Base-by-base conservation (phyloP, 2,329 filamentous ascomycete species). In the Xylaria sp. region DNA sequence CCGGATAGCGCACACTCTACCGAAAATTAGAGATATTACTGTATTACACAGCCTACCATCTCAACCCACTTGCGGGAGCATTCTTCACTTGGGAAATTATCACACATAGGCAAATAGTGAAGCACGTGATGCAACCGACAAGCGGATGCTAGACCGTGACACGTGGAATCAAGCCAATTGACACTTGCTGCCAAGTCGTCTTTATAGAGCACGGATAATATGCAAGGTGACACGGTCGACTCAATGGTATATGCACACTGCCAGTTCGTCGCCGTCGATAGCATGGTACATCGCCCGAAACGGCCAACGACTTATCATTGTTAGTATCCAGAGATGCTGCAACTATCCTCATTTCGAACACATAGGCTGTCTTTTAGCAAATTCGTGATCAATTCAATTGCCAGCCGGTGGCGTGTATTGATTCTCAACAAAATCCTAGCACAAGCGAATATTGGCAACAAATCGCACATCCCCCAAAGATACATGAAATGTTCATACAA, bases 401-500 rank as follows among this genome's bases (percentile, higher is more conserved):
- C 53, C 46, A 59, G 33, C 62, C 62, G 33, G 62, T 33, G 53
- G n/a, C 38, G 3, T 62, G 2, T 42, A 53, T 40, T 63, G n/a
- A 53, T 7, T 5, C 6, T n/a, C 11, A 38, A 26, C 4, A 44
- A 33, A 15, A 40, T 40, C 33, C 33, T 26, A 28, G 36, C 38
- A 49, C 11, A 49, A 4, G 44, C 38, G 44, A 38, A 15, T 20
- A 7, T 23, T 10, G 40, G 15, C 17, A 38, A 40, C 9, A 54
- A 23, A 10, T n/a, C 15, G n/a, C 11, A 13, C 6, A 20, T 23
- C 42, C 17, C 10, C 6, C 13, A 4, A 13, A 13, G 38, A 26
- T 46, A 28, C 13, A 20, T 15, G 9, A 68, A 15, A 59, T 54
- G 11, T 48, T 6, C 36, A 65, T 13, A 40, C 10, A 54, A 28